Evolutionary conservation across 306 rosid species (phyloP).

Genomic region (Mimosa pudica): DNA sequence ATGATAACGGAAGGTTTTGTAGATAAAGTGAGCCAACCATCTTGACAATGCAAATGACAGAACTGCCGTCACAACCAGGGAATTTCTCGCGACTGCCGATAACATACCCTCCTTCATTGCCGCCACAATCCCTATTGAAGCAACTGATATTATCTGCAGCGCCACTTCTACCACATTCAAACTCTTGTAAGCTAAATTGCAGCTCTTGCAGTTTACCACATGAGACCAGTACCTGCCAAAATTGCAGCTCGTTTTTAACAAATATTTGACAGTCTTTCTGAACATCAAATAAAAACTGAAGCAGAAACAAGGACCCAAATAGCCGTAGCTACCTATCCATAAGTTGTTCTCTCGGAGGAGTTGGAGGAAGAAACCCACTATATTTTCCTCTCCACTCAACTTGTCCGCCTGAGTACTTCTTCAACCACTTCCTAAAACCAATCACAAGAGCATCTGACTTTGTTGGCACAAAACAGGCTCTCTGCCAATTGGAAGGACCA

Average conservation of each 20-base stretch:
- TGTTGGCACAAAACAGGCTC: conserved; percentile 85
- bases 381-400: conserved; percentile 89
- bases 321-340: conserved; percentile 67
- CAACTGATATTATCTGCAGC: conserved; percentile 61
- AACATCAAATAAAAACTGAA: conserved; percentile 12
- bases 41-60: conserved; percentile 68
- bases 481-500: conserved; percentile 72
- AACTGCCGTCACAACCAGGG: conserved; percentile 56
- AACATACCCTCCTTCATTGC: conserved; percentile 50
- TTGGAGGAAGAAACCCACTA: conserved; percentile 71
- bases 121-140: conserved; percentile 73
- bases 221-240: conserved; percentile 78
- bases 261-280: not conserved
- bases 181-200: conserved; percentile 70
- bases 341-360: conserved; percentile 82
- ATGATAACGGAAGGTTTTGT: conserved; percentile 80
- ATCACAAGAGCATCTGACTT: conserved; percentile 82
- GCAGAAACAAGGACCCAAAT: conserved; percentile 19
- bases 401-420: conserved; percentile 72
- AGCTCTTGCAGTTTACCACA: conserved; percentile 83
- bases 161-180: conserved; percentile 62
- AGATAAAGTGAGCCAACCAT: conserved; percentile 74
- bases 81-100: conserved; percentile 49
- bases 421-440: conserved; percentile 86
- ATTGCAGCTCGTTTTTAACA: not conserved